Evolutionary conservation across 805 yeast species (phyloP), one percentile per base, ranked within the genome.

Genomic region (Pichia scutulata): DNA sequence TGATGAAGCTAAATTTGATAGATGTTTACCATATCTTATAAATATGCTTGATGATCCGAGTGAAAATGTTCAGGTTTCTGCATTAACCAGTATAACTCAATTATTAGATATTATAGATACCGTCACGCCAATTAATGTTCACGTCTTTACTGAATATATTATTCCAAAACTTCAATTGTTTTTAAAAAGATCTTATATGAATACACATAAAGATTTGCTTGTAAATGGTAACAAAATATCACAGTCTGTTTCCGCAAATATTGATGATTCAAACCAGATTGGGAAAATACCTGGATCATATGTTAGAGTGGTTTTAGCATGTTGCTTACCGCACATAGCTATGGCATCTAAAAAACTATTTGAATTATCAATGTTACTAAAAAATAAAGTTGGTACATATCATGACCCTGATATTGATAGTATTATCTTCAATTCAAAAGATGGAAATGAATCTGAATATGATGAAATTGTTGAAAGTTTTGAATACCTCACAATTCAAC

Each of bases 1-100:
- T 23, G 98, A 93, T 62, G 95, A 86, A 50, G 82, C 82, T 16
- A 92, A 89, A 62, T 70, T 93, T 39, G 97, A 93, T 63, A 68
- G 97, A 43, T 80, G 89, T 30, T 65, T 93, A 23, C 98, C 99
- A 0, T 88, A 84, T 61, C 64, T 93, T 23, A 76, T 87, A 22
- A 69, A 80, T n/a, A 70, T 89, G 48, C 64, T 90, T 14, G 89
- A 86, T 47, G 96, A 88, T 53, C 68, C 74, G 1, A 74, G 82
- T 19, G 73, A 80, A 0, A 77, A 74, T 43, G 93, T 89, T 4
- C 86, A 84, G 47, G 75, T 81, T 1, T 70, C 80, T 3, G 86
- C 95, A 0, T 58, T 93, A 8, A 70, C 78, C 43, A 70, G 82
- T 2, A 60, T 87, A 43, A 80, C 95, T 0, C 90, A 87, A 39